Conservation (phyloP, 2,329 filamentous ascomycete genomes). For the Curvularia verruculosa region DNA sequence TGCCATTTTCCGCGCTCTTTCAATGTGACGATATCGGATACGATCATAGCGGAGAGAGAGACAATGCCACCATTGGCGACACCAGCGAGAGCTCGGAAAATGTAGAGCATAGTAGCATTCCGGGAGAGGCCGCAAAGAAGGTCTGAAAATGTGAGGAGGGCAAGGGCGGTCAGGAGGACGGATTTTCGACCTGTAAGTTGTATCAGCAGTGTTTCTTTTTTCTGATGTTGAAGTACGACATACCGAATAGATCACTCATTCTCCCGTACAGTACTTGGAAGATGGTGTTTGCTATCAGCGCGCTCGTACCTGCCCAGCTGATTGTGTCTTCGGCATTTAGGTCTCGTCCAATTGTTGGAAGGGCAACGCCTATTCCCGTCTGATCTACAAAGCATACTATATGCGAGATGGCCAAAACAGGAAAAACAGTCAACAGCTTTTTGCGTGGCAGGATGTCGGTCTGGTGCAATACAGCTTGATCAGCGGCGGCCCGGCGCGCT, state of each 20-base stretch:
- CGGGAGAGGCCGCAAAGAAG: constrained; percentile 64
- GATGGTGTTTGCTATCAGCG: constrained; percentile 63
- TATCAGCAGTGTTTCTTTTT: neutral
- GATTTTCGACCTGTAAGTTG: constrained; percentile 17
- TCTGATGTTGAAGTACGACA: neutral
- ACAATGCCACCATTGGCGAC: constrained; percentile 67
- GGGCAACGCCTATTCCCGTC: constrained; percentile 58
- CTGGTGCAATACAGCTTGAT: constrained; percentile 46
- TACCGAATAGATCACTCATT: constrained; percentile 65
- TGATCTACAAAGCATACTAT: constrained; percentile 64
- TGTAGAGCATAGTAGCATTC: constrained; percentile 64
- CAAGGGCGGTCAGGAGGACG: constrained; percentile 60
- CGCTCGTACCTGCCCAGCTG: constrained; percentile 61
- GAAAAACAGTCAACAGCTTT: constrained; percentile 60
- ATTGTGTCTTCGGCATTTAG: constrained; percentile 56
- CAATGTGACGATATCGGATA: constrained; percentile 47
- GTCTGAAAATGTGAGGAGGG: constrained; percentile 62
- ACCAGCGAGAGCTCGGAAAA: constrained; percentile 64
- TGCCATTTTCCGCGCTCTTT: constrained; percentile 48
- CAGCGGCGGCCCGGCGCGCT: constrained; percentile 19
- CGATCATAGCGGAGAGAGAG: constrained; percentile 46
- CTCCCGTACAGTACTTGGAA: constrained; percentile 70
- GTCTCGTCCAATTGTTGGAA: constrained; percentile 47
- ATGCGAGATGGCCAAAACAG: constrained; percentile 59
- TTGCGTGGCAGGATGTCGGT: constrained; percentile 62